These are phyloP conservation scores for Podosphaera fusca DNA, from an alignment of 2,329 filamentous ascomycete species.

Conservation along the genomic window DNA sequence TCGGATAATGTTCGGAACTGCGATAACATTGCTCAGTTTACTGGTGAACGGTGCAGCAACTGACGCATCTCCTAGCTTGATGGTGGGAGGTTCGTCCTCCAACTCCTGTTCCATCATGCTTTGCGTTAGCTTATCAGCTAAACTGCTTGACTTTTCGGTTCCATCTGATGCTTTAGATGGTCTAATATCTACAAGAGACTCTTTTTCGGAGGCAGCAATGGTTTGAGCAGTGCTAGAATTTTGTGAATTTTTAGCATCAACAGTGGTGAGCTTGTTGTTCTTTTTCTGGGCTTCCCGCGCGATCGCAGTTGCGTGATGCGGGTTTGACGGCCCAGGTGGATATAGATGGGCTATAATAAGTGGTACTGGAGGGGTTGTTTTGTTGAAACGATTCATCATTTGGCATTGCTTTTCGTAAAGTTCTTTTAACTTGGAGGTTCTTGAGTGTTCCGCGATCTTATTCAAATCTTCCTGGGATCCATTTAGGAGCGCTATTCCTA, in stretches of 20 bases:
- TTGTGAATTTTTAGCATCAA: constrained; percentile 21
- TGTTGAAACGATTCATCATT: constrained; percentile 88
- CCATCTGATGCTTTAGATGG: constrained; percentile 37
- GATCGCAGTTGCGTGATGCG: constrained; percentile 82
- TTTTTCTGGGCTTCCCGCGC: constrained; percentile 67
- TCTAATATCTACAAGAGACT: constrained; percentile 30
- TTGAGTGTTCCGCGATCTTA: constrained; percentile 77
- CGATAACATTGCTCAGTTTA: constrained; percentile 89
- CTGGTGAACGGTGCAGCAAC: constrained; percentile 94
- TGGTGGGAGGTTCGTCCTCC: constrained; percentile 70
- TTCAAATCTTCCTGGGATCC: constrained; percentile 77
- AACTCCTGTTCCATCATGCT: constrained; percentile 66
- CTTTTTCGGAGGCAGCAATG: constrained; percentile 42
- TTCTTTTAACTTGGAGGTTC: constrained; percentile 95
- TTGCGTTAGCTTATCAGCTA: constrained; percentile 69
- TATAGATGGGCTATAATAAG: constrained; percentile 80
- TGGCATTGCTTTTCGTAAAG: constrained; percentile 89
- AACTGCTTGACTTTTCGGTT: constrained; percentile 46
- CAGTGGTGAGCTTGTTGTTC: constrained; percentile 27
- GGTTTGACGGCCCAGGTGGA: constrained; percentile 72
- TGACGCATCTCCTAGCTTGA: constrained; percentile 92
- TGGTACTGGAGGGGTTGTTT: constrained; percentile 81
- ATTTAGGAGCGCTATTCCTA: constrained; percentile 88
- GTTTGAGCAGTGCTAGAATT: constrained; percentile 31
- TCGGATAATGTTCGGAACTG: constrained; percentile 93